A percentile compares a stretch with the other conserved stretches of the same genome.
These are phyloP conservation scores for Trichoderma orchidacearum DNA, from an alignment of 495 filamentous ascomycete genomes.

Conservation along the genomic window DNA sequence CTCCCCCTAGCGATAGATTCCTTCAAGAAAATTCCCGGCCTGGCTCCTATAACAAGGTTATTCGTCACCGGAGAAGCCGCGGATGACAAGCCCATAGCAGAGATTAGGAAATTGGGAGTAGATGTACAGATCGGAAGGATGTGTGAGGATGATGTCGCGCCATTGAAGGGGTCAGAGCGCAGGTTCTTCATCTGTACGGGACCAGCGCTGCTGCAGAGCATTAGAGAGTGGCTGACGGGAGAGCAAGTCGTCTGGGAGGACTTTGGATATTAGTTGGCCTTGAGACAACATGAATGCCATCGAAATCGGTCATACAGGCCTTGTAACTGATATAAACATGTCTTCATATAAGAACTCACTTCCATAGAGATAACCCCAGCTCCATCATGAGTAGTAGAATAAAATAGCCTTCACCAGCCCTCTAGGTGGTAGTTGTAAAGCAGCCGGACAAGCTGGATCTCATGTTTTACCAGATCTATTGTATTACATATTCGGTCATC, in stretches of 20 bases:
- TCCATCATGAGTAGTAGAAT: too few relatives aligned
- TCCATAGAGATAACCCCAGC: too few relatives aligned
- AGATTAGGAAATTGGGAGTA: slow-evolving; percentile 22
- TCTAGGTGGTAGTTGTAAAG: too few relatives aligned
- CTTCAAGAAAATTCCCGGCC: slow-evolving; percentile 33
- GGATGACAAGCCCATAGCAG: slow-evolving; percentile 5
- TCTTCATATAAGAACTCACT: too few relatives aligned
- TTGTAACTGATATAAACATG: too few relatives aligned
- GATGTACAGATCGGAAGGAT: slow-evolving; percentile 38
- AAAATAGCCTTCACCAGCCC: too few relatives aligned
- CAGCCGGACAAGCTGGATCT: too few relatives aligned
- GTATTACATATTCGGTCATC: too few relatives aligned
- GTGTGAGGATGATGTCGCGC: slow-evolving; percentile 33
- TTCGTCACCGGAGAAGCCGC: slow-evolving; percentile 42
- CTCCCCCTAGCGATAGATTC: slow-evolving; percentile 46
- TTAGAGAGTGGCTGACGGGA: slow-evolving; percentile 50
- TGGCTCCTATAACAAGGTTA: slow-evolving; percentile 38
- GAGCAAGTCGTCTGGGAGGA: slow-evolving; percentile 53
- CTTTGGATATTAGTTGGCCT: slow-evolving; percentile 61
- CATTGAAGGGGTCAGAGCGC: slow-evolving; percentile 12
- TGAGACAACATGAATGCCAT: too few relatives aligned
- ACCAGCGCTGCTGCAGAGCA: slow-evolving; percentile 33
- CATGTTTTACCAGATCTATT: too few relatives aligned
- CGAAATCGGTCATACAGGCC: too few relatives aligned
- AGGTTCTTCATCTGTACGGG: slow-evolving; percentile 61